These are phyloP conservation scores for Coemansia sp. DNA, from an alignment of 192 early-diverging fungal species.

Conservation along the genomic window DNA sequence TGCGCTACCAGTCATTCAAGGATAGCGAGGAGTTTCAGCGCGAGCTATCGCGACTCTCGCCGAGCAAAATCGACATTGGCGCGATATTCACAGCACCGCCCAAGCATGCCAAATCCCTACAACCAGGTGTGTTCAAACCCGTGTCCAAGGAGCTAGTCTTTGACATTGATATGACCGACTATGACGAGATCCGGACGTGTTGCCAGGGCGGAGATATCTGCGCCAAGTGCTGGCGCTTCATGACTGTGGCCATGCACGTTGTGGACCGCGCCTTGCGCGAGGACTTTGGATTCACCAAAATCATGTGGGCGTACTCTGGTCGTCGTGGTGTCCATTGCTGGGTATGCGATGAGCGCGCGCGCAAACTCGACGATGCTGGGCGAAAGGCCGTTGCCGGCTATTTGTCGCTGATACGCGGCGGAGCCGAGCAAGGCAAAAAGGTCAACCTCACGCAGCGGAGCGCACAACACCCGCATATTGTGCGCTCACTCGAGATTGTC, in stretches of 20 bases:
- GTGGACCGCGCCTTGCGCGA: constrained; percentile 78
- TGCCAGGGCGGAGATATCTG: constrained; percentile 90
- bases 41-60: constrained; percentile 74
- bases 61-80: constrained; percentile 96
- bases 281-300: constrained; percentile 93
- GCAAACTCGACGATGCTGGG: constrained; percentile 73
- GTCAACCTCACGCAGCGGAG: constrained; percentile 63
- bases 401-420: constrained; percentile 79
- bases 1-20: constrained; percentile 89
- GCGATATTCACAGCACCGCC: constrained; percentile 89
- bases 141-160: constrained; percentile 91
- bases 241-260: constrained; percentile 89
- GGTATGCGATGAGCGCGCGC: constrained; percentile 90
- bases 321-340: constrained; percentile 99
- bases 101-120: constrained; percentile 77
- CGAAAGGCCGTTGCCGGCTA: constrained; percentile 84
- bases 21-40: constrained; percentile 70
- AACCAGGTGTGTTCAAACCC: constrained; percentile 73
- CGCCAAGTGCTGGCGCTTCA: constrained; percentile 90
- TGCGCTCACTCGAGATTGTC: constrained; percentile 65
- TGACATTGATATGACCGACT: constrained; percentile 99
- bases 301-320: constrained; percentile 95
- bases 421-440: constrained; percentile 71
- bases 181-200: constrained; percentile 96
- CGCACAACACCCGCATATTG: constrained; percentile 65